Evolutionary conservation across 345 rosid species (phyloP).

Genomic region (Eucalyptus pauciflora): DNA sequence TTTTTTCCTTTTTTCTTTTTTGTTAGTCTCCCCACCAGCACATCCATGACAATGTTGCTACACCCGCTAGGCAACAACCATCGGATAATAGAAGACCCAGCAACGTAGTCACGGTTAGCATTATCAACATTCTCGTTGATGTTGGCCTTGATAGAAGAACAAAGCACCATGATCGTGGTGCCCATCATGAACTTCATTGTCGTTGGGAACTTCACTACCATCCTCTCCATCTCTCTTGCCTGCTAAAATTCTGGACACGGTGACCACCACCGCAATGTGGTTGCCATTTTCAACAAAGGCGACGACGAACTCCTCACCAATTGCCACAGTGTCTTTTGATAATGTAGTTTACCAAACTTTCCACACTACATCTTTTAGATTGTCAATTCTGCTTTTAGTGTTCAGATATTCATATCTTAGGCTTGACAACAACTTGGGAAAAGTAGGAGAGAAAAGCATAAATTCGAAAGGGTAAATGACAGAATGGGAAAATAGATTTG

Average conservation of each 20-base stretch:
- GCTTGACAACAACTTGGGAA: neutral
- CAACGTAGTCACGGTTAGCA: neutral
- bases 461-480: neutral
- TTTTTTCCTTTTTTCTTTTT: too few relatives aligned
- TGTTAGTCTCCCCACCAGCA: accelerated
- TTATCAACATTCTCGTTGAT: neutral
- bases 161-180: neutral
- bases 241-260: neutral
- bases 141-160: neutral
- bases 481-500: too few relatives aligned
- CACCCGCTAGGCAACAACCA: neutral
- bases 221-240: neutral
- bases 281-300: neutral
- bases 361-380: neutral
- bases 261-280: neutral
- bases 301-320: neutral
- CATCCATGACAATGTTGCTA: neutral
- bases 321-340: neutral
- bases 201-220: neutral
- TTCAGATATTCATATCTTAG: neutral
- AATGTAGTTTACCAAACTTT: neutral
- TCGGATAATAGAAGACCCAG: neutral
- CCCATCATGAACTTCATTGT: neutral
- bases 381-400: neutral
- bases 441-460: neutral